Conservation (phyloP, 306 rosid species). For the Leucaena leucocephala region DNA sequence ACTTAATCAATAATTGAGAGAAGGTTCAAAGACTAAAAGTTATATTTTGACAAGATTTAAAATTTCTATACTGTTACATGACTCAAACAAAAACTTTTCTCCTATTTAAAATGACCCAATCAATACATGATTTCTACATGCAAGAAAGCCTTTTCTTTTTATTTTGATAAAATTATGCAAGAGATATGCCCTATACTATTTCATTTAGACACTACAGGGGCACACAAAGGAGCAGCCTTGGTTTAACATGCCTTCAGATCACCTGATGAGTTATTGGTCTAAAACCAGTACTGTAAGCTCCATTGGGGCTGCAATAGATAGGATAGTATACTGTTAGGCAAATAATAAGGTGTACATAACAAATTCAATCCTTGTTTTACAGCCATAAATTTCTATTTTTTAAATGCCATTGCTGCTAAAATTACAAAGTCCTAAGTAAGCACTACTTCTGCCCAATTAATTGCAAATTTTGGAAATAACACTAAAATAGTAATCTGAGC, state of each 20-base stretch:
- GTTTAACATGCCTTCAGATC: slow-evolving; percentile 61
- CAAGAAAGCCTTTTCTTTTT: neutral
- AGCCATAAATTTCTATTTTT: neutral
- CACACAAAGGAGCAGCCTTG: slow-evolving; percentile 33
- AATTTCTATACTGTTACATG: slow-evolving; percentile 13
- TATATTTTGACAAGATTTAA: neutral
- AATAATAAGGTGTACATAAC: neutral
- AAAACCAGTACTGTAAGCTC: slow-evolving; percentile 98
- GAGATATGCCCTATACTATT: slow-evolving; percentile 11
- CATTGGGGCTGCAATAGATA: slow-evolving; percentile 76
- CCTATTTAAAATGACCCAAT: slow-evolving; percentile 26
- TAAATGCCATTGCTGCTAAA: slow-evolving; percentile 7
- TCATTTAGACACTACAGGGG: slow-evolving; percentile 17
- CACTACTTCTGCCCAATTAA: neutral
- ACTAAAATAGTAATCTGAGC: slow-evolving; percentile 1
- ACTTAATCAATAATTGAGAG: too few species aligned
- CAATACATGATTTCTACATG: slow-evolving; percentile 31
- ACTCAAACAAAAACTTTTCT: slow-evolving; percentile 11
- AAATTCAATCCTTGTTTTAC: neutral
- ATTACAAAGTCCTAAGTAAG: slow-evolving; percentile 21
- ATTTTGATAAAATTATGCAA: neutral
- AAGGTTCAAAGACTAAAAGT: too few species aligned
- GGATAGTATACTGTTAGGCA: slow-evolving; percentile 30
- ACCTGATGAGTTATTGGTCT: slow-evolving; percentile 99
- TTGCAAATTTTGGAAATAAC: neutral